A percentile compares a stretch with the other conserved stretches of the same genome.
phyloP scores from a whole-genome alignment of 371 early-diverging fungal species.

The Rhizopus sp. region DNA sequence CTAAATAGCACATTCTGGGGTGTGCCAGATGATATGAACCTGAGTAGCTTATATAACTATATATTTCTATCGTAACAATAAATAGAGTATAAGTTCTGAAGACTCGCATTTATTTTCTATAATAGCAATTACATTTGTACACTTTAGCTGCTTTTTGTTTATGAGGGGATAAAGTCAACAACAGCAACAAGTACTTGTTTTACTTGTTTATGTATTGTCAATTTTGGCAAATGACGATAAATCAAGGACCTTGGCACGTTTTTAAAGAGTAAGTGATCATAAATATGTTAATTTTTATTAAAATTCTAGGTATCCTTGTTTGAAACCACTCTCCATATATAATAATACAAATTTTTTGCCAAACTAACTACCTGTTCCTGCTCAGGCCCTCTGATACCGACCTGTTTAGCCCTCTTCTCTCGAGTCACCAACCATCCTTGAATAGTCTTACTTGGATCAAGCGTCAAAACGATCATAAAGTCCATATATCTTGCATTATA shows the following conservation, averaged over 20 bases:
- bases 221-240: no score
- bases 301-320: slow-evolving; percentile 5
- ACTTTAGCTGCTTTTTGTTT: no score
- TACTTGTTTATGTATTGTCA: no score
- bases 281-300: background rate
- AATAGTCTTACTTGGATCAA: slow-evolving; percentile 15
- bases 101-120: no score
- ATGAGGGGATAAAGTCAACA: no score
- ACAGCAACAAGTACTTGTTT: no score
- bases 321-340: slow-evolving; percentile 31
- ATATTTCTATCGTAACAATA: no score
- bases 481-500: slow-evolving; percentile 48
- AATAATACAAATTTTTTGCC: slow-evolving; percentile 32
- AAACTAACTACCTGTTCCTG: slow-evolving; percentile 36
- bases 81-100: no score
- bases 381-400: slow-evolving; percentile 27
- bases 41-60: no score
- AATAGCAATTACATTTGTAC: no score
- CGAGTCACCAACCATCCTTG: slow-evolving; percentile 46
- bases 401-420: slow-evolving; percentile 19
- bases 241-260: no score
- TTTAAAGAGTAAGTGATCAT: no score
- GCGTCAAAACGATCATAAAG: slow-evolving; percentile 38
- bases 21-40: slow-evolving; percentile 40
- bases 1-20: slow-evolving; percentile 50